Evolutionary conservation across 31 red algal species (phyloP).

Genomic region (Asparagopsis taxiformis): DNA sequence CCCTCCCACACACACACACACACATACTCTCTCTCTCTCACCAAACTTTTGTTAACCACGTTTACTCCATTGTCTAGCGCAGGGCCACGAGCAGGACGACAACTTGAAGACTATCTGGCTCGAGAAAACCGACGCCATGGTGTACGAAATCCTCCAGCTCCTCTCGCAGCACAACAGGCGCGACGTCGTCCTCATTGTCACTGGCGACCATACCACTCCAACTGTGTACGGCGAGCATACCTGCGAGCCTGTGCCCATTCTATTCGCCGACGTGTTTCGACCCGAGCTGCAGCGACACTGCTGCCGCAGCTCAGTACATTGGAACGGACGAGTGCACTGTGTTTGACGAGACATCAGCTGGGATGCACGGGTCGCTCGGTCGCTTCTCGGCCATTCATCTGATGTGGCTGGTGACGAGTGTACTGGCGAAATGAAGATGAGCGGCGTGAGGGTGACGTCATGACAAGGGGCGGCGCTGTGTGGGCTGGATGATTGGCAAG

Average conservation of each 20-base stretch:
- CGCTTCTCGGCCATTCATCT: constrained; percentile 24
- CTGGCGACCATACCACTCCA: constrained; percentile 64
- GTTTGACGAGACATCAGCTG: constrained; percentile 20
- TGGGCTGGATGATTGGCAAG: too few relatives aligned
- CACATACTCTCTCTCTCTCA: too few relatives aligned
- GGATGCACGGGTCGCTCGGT: constrained; percentile 11
- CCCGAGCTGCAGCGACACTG: background rate
- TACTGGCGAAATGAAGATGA: background rate
- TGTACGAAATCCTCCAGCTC: background rate
- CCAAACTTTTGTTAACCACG: background rate
- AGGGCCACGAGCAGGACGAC: constrained; percentile 38
- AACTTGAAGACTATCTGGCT: constrained; percentile 17
- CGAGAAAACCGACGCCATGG: constrained; percentile 51
- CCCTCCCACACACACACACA: too few relatives aligned
- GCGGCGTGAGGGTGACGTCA: too few relatives aligned
- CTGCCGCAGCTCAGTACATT: background rate
- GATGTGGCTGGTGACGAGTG: constrained; percentile 14
- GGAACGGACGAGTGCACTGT: background rate
- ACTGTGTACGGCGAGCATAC: constrained; percentile 31
- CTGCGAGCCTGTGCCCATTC: constrained; percentile 51
- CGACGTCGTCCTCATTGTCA: constrained; percentile 27
- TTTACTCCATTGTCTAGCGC: background rate
- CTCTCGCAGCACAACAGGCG: background rate
- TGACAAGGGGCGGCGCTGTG: too few relatives aligned
- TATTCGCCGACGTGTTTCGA: constrained; percentile 20